These are phyloP conservation scores for Gamarada debralockiae DNA, from an alignment of 495 filamentous ascomycete genomes.

Conservation along the genomic window DNA sequence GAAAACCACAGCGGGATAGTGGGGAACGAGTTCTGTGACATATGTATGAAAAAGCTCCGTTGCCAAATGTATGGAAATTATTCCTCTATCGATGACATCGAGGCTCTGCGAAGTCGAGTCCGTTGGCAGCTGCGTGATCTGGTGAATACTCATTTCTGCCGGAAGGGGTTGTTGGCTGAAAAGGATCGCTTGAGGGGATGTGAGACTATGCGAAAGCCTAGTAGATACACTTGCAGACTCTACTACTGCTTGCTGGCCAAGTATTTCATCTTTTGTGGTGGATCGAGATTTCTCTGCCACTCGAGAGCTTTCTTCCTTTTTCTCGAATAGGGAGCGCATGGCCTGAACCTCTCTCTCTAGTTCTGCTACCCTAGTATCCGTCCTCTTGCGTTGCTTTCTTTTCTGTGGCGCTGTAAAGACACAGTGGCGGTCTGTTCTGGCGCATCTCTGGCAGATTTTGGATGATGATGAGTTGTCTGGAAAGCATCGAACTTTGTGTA, in stretches of 20 bases:
- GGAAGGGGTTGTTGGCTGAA: too few species aligned
- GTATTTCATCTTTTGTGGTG: neutral
- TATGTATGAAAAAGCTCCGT: conserved; percentile 40
- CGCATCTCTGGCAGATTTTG: conserved; percentile 16
- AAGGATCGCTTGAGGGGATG: neutral
- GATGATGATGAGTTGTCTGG: conserved; percentile 34
- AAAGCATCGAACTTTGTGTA: conserved; percentile 77
- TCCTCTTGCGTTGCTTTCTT: conserved; percentile 86
- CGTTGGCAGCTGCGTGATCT: neutral
- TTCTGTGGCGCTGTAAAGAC: conserved; percentile 71
- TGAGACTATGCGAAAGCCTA: too few species aligned
- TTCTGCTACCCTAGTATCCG: conserved; percentile 85
- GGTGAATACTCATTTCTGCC: neutral
- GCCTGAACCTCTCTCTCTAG: conserved; percentile 55
- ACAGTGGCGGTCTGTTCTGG: conserved; percentile 41
- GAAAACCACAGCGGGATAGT: conserved; percentile 41
- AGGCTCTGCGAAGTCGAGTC: neutral
- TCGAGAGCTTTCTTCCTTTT: neutral
- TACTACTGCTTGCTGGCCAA: neutral
- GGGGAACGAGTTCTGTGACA: conserved; percentile 36
- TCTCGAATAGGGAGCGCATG: conserved; percentile 17
- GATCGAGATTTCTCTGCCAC: neutral
- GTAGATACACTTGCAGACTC: too few species aligned
- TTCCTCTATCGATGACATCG: conserved; percentile 40
- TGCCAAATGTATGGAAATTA: conserved; percentile 42